Base-by-base conservation (phyloP, 305 asterid species). In the Fraxinus paxiana region DNA sequence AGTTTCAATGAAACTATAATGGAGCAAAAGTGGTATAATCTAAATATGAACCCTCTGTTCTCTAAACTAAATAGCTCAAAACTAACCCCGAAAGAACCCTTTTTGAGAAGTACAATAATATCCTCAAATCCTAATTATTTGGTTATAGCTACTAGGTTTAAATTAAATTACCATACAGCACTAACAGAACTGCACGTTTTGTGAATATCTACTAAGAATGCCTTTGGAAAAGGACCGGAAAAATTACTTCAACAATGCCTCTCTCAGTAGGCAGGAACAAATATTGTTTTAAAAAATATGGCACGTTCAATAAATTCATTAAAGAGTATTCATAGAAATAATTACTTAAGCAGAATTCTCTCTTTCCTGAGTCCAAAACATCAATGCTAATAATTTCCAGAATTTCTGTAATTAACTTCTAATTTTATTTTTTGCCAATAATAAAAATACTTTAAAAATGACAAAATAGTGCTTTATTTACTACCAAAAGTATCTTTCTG, bases 1-100 rank as follows among this genome's bases (percentile, higher is more conserved):
- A 31, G 71, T 63, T 26, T 77, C 51, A n/a, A 28, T 69, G 37
- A 81, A 75, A 87, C 76, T 72, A 8, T 38, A 73, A 72, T 71
- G 76, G 73, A 59, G 51, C 43, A 71, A 30, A 3, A 63, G n/a
- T 26, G 28, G 20, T 30, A 20, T 69, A 69, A 13, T 69, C 74
- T 30, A 69, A 28, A 30, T 69, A 69, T 6, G 74, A 30, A 69
- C 22, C 41, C 18, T 13, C 22, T 5, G 38, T 30, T 63, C 41
- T 69, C 0, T 10, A 78, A 59, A 65, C 54, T 61, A 65, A 83
- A 67, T 26, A 71, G 26, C 41, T 72, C 79, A 63, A 26, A 63
- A 63, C 33, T 26, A 63, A 63, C 72, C 72, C 17, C 7, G 3
- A 22, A 9, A 28, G 13, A 61, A 26, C 72, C 30, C 30, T 10